Evolutionary conservation across 2,329 filamentous ascomycete species (phyloP), one percentile per base, ranked within the genome.

Genomic region (Cytospora schulzeri): DNA sequence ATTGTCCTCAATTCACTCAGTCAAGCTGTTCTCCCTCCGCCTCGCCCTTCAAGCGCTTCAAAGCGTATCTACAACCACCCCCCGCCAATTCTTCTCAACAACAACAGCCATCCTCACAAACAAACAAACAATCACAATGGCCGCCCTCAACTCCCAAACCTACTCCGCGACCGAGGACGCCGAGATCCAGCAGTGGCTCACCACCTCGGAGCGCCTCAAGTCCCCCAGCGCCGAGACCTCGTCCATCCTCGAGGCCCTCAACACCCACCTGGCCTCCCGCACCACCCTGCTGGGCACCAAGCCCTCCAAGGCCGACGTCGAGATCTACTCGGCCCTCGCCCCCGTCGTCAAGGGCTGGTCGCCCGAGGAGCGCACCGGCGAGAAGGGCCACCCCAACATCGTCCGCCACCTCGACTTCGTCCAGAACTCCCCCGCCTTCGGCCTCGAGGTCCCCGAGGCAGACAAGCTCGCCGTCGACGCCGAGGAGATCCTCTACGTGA

Each of bases 341-440:
- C 90, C 92, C 15, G 75, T 90, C 48, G 91, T 97, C 66, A 86
- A 89, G 73, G 82, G 83, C 69, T 98, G 94, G 94, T 86, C 85
- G 2, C 79, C 90, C 55, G 93, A 97, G 80, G 87, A 97, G 84
- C 88, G 91, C 74, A 96, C 94, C 26, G 94, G 94, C 68, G 88
- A 96, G 80, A 85, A 92, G 68, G 94, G 94, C 67, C 90, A 90
- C 77, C 93, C 96, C 68, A 89, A 98, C 79, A 91, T 98, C 70
- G 91, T 97, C 64, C 91, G 94, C 70, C 91, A 92, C 76, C 79
- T 97, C 73, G 94, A 97, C 80, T 97, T 97, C 75, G 91, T 98
- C 69, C 94, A 98, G 83, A 96, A 96, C 81, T 90, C 91, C 55
- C 82, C 88, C 54, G 84, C 96, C 68, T 89, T 89, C 68, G 88